Evolutionary conservation across 1,284 basidiomycete genomes (phyloP).

Genomic region (Microbotryomycetes sp.): DNA sequence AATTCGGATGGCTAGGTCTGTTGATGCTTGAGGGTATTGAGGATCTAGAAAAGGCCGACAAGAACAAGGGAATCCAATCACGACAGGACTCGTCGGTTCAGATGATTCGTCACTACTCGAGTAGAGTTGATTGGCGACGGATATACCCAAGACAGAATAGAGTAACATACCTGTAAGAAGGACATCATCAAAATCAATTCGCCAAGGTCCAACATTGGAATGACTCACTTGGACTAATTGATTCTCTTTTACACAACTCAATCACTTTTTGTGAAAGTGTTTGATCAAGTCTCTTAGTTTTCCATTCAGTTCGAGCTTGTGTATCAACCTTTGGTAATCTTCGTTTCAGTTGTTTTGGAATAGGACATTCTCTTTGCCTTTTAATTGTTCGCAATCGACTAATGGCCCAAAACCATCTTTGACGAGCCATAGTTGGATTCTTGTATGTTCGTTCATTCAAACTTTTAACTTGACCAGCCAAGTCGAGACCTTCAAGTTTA

Average conservation of each 20-base stretch:
- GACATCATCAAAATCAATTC: neutral
- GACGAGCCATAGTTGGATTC: neutral
- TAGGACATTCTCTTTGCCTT: neutral
- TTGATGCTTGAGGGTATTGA: neutral
- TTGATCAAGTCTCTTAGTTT: neutral
- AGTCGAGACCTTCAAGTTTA: neutral
- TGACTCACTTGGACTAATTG: constrained; percentile 19
- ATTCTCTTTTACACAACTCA: constrained; percentile 2
- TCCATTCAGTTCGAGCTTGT: constrained; percentile 10
- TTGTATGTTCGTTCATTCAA: too few species aligned
- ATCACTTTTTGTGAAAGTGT: constrained; percentile 1
- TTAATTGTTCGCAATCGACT: neutral
- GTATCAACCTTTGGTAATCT: neutral
- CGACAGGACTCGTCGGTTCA: constrained; percentile 3
- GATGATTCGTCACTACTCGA: neutral
- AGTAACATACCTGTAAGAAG: constrained; percentile 24
- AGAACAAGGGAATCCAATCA: constrained; percentile 26
- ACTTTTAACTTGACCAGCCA: too few species aligned
- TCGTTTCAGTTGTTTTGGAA: neutral
- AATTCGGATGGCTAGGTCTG: constrained; percentile 26
- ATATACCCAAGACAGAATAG: constrained; percentile 19
- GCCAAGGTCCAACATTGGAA: neutral
- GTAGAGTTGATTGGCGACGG: constrained; percentile 6
- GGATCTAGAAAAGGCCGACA: constrained; percentile 13
- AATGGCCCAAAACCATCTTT: constrained; percentile 26